Percentiles rank a stretch among this genome's conserved stretches.
Evolutionary conservation across 2,329 filamentous ascomycete genomes (phyloP).

Genomic region (Diaporthe helianthi): DNA sequence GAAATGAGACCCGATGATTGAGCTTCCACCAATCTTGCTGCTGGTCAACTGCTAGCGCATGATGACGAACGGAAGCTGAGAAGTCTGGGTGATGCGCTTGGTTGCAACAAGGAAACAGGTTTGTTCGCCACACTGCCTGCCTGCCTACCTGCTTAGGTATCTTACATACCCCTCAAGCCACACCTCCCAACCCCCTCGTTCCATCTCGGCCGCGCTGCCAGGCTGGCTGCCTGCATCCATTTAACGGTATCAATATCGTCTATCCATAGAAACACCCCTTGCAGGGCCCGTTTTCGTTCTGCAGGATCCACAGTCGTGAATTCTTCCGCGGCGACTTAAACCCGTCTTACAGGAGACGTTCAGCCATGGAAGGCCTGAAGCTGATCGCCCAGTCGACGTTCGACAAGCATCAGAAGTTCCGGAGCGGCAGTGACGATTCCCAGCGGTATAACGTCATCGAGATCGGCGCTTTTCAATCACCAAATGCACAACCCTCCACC

Average conservation of each 20-base stretch:
- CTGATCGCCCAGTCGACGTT: constrained; percentile 34
- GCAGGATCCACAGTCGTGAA: constrained; percentile 12
- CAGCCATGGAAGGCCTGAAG: constrained; percentile 33
- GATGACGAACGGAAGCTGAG: constrained; percentile 30
- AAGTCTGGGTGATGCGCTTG: too few species aligned
- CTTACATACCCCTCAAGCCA: constrained; percentile 32
- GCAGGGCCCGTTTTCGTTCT: background rate
- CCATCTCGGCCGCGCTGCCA: background rate
- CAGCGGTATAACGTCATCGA: constrained; percentile 34
- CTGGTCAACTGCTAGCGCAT: constrained; percentile 26
- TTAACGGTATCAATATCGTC: background rate
- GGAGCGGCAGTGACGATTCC: constrained; percentile 8
- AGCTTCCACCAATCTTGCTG: constrained; percentile 21
- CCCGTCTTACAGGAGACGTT: background rate
- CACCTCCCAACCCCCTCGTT: constrained; percentile 18
- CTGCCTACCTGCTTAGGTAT: too few species aligned
- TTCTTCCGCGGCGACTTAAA: too few species aligned
- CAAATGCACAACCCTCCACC: background rate
- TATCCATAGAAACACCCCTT: constrained; percentile 16
- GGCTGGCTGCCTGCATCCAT: background rate
- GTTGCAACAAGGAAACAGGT: background rate
- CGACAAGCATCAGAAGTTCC: constrained; percentile 34
- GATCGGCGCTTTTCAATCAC: constrained; percentile 31
- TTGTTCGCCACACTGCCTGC: constrained; percentile 33
- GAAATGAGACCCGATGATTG: background rate